Evolutionary conservation across 2,329 filamentous ascomycete genomes (phyloP), one percentile per base, ranked within the genome.

Genomic region (Apiospora kogelbergensis): DNA sequence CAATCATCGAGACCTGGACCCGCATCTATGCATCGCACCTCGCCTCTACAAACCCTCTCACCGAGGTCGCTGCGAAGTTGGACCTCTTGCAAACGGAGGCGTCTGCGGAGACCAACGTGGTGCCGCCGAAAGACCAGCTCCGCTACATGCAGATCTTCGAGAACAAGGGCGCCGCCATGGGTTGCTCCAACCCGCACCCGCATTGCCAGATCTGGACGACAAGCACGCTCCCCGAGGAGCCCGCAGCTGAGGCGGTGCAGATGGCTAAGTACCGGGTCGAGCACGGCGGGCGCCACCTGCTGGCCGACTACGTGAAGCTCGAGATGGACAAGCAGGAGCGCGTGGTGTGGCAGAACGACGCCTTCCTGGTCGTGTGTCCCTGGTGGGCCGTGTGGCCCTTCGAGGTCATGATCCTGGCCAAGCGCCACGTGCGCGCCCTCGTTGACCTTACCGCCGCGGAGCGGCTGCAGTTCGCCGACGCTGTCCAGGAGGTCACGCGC

Each of bases 331-430:
- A 97, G 82, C 83, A 90, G 73, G 94, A 97, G 81, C 90, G 96
- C 13, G 87, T 97, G 10, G 92, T 99, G 0, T 97, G 93, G 78
- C 90, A 97, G 79, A 99, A 99, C 78, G 88, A 88, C 13, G 85
- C 85, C 0, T 99, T 98, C 80, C 83, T 97, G 53, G 91, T 95
- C 0, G 88, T 98, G 20, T 97, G 95, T 76, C 96, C 96, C 0
- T 99, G 96, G 94, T 99, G 96, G 96, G 96, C 94, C 0, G 87
- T 94, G 22, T 99, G 96, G 96, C 96, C 96, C 0, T 99, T 98
- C 71, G 96, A 99, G 84, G 92, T 95, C 63, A 92, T 99, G 84
- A 88, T 99, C 70, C 85, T 98, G 40, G 89, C 93, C 71, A 97
- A 94, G 82, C 85, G 89, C 71, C 95, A 98, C 79, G 91, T 95